Evolutionary conservation across 495 filamentous ascomycete genomes (phyloP), one percentile per base, ranked within the genome.

Genomic region (Cudoniella acicularis): DNA sequence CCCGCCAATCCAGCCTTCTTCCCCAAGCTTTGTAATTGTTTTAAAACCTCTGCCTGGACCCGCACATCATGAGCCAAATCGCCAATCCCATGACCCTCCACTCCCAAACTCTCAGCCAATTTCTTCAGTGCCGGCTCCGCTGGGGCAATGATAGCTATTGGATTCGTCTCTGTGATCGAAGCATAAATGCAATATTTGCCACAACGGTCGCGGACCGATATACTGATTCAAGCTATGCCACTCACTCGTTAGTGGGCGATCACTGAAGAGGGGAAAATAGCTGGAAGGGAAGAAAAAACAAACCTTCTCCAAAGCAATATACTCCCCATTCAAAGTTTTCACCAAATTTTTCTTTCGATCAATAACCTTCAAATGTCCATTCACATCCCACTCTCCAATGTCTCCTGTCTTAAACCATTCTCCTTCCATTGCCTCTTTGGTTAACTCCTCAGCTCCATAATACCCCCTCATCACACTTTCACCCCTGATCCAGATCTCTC

Each of bases 311-410:
- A 98, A 80, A 27, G 94, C 94, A 71, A 98, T 96, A 73, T 98
- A 98, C 78, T 98, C 94, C 65, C 94, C 94, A 70, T 92, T 90
- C 50, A 89, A 79, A 1, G 91, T 98, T 85, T 96, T 96, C 70
- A 96, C 88, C 60, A 96, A 73, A 73, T 96, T 96, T 87, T 96
- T 96, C 89, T 96, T 96, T 67, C 92, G 88, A 74, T 96, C 92
- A 67, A 96, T 95, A 71, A 96, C 87, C 64, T 79, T 83, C 52
- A 96, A 73, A 66, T 94, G 85, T 56, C 92, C 92, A 67, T 87
- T 80, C 61, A 75, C 66, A 69, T 93, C 87, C 73, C 87, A 96
- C 76, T 96, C 88, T 63, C 92, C 92, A 65, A 96, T 92, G 64
- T 96, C 92, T 30, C 92, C 92, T 22, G 91, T 95, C 84, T 86